Conservation (phyloP, 2,329 filamentous ascomycete genomes). For the Didymella glomerata region DNA sequence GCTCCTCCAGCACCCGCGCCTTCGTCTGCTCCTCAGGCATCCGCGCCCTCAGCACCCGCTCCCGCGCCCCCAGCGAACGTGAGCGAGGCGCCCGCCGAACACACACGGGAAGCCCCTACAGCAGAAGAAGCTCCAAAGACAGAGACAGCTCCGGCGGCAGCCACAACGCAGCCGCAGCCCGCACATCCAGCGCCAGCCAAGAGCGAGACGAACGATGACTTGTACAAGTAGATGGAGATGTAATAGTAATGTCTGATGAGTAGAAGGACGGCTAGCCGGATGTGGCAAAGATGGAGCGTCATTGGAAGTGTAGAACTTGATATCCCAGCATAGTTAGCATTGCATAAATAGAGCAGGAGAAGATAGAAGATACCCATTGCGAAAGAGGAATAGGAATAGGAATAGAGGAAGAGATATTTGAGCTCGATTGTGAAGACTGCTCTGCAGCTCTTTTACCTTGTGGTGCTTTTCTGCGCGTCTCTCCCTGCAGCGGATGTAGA, state of each 20-base stretch:
- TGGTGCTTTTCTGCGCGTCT: too few relatives aligned
- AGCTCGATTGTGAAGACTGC: neutral
- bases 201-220: conserved; percentile 28
- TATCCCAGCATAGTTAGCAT: neutral
- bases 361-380: conserved; percentile 12
- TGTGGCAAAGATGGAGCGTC: neutral
- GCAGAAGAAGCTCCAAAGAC: neutral
- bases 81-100: conserved; percentile 10
- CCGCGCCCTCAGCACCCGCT: neutral
- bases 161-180: conserved; percentile 8
- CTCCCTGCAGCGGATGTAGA: too few relatives aligned
- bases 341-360: conserved; percentile 4
- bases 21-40: neutral
- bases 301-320: neutral
- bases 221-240: conserved; percentile 28
- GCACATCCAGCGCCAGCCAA: conserved; percentile 17
- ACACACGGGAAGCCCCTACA: neutral
- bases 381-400: conserved; percentile 1
- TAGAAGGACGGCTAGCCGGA: too few relatives aligned
- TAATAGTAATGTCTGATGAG: neutral
- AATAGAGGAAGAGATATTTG: neutral
- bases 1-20: neutral
- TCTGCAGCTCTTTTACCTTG: neutral
- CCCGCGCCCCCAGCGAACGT: conserved; percentile 7
- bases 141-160: conserved; percentile 1